phyloP scores from a whole-genome alignment of 2,329 filamentous ascomycete species.

The Juglanconis juglandina region DNA sequence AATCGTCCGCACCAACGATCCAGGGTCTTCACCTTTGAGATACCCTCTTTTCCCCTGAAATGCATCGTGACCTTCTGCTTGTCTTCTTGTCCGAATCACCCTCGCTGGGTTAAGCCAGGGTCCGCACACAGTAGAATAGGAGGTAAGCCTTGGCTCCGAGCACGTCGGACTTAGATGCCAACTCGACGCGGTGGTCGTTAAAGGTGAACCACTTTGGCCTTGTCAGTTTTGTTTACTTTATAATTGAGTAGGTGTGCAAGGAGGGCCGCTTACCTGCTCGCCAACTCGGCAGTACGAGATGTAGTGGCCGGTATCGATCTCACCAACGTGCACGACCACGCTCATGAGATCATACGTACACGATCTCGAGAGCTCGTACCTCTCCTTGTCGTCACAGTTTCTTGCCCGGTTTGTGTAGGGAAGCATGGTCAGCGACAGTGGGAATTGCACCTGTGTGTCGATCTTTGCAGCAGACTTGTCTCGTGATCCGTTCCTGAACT shows the following conservation, averaged over 20 bases:
- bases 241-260: neutral
- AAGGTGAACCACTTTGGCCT: conserved; percentile 80
- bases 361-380: conserved; percentile 55
- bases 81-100: neutral
- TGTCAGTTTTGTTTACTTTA: conserved; percentile 5
- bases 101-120: conserved; percentile 40
- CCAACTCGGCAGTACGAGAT: conserved; percentile 83
- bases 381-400: conserved; percentile 46
- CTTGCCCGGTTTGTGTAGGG: conserved; percentile 75
- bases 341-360: conserved; percentile 84
- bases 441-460: conserved; percentile 81
- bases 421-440: conserved; percentile 81
- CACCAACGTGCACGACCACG: conserved; percentile 89
- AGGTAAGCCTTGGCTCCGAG: conserved; percentile 83
- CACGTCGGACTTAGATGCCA: conserved; percentile 81
- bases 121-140: conserved; percentile 77
- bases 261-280: conserved; percentile 54
- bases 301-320: conserved; percentile 90
- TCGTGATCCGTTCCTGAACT: conserved; percentile 64
- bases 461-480: conserved; percentile 79
- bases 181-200: conserved; percentile 88
- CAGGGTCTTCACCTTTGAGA: too few species aligned
- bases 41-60: too few species aligned
- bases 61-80: neutral
- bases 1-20: too few species aligned